Percentiles rank a stretch among this genome's conserved stretches.
These are phyloP conservation scores for Candida jianshihensis DNA, from an alignment of 805 yeast genomes.

Conservation along the genomic window DNA sequence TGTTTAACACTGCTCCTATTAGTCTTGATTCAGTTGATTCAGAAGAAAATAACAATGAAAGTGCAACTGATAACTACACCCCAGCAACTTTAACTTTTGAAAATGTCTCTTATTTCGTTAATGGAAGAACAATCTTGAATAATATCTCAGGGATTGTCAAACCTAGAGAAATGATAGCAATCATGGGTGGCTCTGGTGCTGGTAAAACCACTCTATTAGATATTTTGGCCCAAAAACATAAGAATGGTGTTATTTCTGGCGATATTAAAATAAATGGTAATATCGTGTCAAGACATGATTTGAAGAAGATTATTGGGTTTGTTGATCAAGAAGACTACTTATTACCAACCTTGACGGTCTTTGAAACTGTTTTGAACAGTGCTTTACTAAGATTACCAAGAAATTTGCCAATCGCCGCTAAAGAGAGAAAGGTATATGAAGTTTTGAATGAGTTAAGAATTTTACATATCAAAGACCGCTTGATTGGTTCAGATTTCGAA, in stretches of 20 bases:
- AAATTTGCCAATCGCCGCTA: slow-evolving; percentile 64
- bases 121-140: slow-evolving; percentile 48
- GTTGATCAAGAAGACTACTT: slow-evolving; percentile 94
- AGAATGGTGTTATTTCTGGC: slow-evolving; percentile 68
- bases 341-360: slow-evolving; percentile 89
- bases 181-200: slow-evolving; percentile 99
- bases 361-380: slow-evolving; percentile 89
- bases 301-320: slow-evolving; percentile 73
- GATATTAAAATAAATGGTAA: slow-evolving; percentile 71
- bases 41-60: slow-evolving; percentile 30
- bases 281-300: slow-evolving; percentile 31
- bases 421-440: slow-evolving; percentile 74
- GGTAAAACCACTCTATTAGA: slow-evolving; percentile 94
- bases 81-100: slow-evolving; percentile 77
- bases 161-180: slow-evolving; percentile 88
- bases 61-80: slow-evolving; percentile 41
- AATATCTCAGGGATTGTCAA: slow-evolving; percentile 68
- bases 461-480: slow-evolving; percentile 69
- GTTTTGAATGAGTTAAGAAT: slow-evolving; percentile 84
- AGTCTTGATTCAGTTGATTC: slow-evolving; percentile 20
- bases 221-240: slow-evolving; percentile 82
- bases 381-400: slow-evolving; percentile 85
- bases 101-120: slow-evolving; percentile 54
- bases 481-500: slow-evolving; percentile 83
- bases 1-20: slow-evolving; percentile 35